Percentiles rank a stretch among this genome's conserved stretches.
Evolutionary conservation across 2,329 filamentous ascomycete genomes (phyloP).

Genomic region (Cercospora sp.): DNA sequence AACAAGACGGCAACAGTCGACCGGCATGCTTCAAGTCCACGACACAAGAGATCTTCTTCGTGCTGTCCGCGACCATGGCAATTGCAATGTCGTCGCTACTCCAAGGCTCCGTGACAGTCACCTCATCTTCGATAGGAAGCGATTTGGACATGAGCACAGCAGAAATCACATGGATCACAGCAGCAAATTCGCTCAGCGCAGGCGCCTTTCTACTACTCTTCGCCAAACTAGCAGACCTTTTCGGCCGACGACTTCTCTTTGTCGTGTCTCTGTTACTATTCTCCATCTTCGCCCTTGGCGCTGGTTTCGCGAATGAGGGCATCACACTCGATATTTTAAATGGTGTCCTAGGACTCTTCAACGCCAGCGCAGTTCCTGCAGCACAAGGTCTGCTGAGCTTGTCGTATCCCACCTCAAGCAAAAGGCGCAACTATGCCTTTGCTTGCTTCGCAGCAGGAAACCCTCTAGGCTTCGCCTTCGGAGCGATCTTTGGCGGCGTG

Average conservation of each 20-base stretch:
- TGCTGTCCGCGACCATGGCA: slow-evolving; percentile 8
- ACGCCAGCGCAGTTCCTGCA: slow-evolving; percentile 12
- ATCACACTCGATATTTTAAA: slow-evolving; percentile 12
- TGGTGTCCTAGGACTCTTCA: slow-evolving; percentile 13
- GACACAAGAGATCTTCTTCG: slow-evolving; percentile 10
- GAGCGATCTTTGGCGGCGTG: slow-evolving; percentile 11
- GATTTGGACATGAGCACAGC: slow-evolving; percentile 11
- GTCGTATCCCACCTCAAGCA: slow-evolving; percentile 8
- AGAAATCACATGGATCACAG: slow-evolving; percentile 14
- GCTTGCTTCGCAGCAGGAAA: slow-evolving; percentile 16
- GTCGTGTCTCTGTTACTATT: slow-evolving; percentile 10
- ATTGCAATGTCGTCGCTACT: slow-evolving; percentile 14
- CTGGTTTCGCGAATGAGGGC: slow-evolving; percentile 6
- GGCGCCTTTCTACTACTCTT: slow-evolving; percentile 13
- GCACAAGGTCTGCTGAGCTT: slow-evolving; percentile 11
- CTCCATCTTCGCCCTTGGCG: slow-evolving; percentile 12
- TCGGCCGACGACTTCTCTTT: slow-evolving; percentile 7
- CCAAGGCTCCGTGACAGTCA: slow-evolving; percentile 13
- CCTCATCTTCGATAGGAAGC: slow-evolving; percentile 9
- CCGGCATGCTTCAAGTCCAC: slow-evolving; percentile 13
- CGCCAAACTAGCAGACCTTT: slow-evolving; percentile 13
- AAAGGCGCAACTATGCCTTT: slow-evolving; percentile 14
- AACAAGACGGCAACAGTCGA: background rate
- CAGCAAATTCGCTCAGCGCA: slow-evolving; percentile 5
- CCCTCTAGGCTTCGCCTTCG: slow-evolving; percentile 14